These are phyloP conservation scores for Chaetomiaceae sp. DNA, from an alignment of 2,329 filamentous ascomycete species.

Conservation along the genomic window DNA sequence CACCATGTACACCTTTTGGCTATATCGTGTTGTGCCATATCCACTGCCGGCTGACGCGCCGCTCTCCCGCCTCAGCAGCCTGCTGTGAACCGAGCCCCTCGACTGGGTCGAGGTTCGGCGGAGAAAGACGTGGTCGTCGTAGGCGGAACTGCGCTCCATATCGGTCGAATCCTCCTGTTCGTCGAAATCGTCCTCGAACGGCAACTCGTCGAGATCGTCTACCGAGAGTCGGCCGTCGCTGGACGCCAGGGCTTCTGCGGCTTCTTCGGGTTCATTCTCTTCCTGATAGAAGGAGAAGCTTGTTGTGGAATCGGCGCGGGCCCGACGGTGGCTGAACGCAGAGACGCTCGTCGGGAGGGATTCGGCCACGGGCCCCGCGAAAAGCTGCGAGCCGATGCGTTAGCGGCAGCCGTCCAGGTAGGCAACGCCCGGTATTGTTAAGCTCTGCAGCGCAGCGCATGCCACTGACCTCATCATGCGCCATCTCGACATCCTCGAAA, in stretches of 20 bases:
- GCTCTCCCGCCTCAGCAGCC: slow-evolving; percentile 69
- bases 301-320: slow-evolving; percentile 74
- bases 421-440: no score
- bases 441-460: background rate
- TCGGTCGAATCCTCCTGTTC: slow-evolving; percentile 37
- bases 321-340: slow-evolving; percentile 81
- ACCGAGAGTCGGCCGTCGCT: slow-evolving; percentile 31
- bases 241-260: slow-evolving; percentile 9
- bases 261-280: slow-evolving; percentile 44
- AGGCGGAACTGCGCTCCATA: slow-evolving; percentile 31
- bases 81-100: slow-evolving; percentile 51
- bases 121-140: slow-evolving; percentile 47
- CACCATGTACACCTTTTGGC: slow-evolving; percentile 87
- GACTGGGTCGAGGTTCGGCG: slow-evolving; percentile 60
- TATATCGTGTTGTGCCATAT: slow-evolving; percentile 59
- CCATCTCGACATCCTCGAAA: slow-evolving; percentile 97
- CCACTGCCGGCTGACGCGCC: slow-evolving; percentile 62
- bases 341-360: slow-evolving; percentile 91
- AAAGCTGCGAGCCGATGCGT: slow-evolving; percentile 49
- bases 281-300: slow-evolving; percentile 89
- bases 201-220: slow-evolving; percentile 37
- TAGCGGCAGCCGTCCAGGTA: slow-evolving; percentile 1
- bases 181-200: slow-evolving; percentile 35
- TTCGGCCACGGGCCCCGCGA: slow-evolving; percentile 88
- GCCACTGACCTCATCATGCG: slow-evolving; percentile 74